These are phyloP conservation scores for Penicillium decumbens DNA, from an alignment of 2,329 filamentous ascomycete genomes.

Conservation along the genomic window DNA sequence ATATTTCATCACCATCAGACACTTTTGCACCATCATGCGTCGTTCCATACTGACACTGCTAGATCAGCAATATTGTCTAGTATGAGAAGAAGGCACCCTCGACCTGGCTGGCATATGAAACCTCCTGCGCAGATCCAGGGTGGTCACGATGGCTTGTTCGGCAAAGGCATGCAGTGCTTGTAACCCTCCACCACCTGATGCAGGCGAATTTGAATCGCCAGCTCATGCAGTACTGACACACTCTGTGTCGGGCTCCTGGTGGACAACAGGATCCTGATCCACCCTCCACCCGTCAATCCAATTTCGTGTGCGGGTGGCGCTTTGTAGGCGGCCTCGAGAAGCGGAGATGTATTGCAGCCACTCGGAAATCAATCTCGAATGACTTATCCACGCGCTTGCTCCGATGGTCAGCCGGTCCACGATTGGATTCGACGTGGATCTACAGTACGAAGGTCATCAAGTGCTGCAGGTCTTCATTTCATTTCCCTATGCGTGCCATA, in stretches of 20 bases:
- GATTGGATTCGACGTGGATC: no score
- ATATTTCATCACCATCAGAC: conserved; percentile 44
- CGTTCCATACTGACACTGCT: conserved; percentile 36
- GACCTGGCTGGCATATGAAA: conserved; percentile 42
- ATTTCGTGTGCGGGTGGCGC: conserved; percentile 15
- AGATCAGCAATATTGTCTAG: conserved; percentile 42
- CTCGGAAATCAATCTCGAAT: conserved; percentile 30
- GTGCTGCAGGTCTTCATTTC: no score
- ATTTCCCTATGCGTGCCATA: no score
- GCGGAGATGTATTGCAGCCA: conserved; percentile 28
- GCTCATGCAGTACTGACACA: conserved; percentile 40
- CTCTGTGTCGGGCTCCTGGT: conserved; percentile 24
- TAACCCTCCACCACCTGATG: conserved; percentile 46
- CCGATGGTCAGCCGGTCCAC: conserved; percentile 24
- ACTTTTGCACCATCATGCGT: conserved; percentile 38
- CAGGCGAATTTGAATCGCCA: conserved; percentile 41
- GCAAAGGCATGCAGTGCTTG: conserved; percentile 35
- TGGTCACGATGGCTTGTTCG: conserved; percentile 30
- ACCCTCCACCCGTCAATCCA: conserved; percentile 39
- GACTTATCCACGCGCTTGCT: conserved; percentile 27
- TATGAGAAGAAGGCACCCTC: conserved; percentile 42
- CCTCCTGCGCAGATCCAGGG: conserved; percentile 38
- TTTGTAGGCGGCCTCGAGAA: no score
- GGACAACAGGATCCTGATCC: conserved; percentile 24
- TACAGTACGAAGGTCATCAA: no score